phyloP scores from a whole-genome alignment of 108 stramenopile species.

The Cyclotella cryptica region DNA sequence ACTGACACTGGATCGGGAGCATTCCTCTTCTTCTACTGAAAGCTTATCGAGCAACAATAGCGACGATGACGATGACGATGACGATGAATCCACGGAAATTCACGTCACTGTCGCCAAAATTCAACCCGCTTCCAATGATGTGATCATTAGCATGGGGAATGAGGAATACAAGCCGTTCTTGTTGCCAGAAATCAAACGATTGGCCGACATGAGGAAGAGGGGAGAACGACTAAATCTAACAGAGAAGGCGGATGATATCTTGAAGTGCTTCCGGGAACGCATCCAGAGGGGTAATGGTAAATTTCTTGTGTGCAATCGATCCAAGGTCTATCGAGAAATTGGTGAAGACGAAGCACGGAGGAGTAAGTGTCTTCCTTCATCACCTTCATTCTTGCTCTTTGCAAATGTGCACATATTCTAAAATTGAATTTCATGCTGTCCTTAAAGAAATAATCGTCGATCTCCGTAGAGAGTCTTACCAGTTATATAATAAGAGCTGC shows the following conservation, averaged over 20 bases:
- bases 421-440: too few species aligned
- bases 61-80: too few species aligned
- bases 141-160: background rate
- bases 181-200: background rate
- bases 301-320: background rate
- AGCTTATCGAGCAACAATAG: too few species aligned
- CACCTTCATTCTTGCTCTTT: too few species aligned
- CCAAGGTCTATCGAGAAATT: background rate
- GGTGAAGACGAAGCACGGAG: background rate
- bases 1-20: too few species aligned
- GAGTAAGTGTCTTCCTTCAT: background rate
- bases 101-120: background rate
- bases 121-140: background rate
- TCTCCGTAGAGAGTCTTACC: too few species aligned
- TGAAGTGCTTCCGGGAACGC: background rate
- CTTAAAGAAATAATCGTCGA: too few species aligned
- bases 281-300: background rate
- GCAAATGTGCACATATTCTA: too few species aligned
- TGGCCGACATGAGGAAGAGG: background rate
- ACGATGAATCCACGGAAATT: too few species aligned
- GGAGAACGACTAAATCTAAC: background rate
- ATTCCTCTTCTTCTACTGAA: too few species aligned
- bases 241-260: background rate
- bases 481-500: background rate
- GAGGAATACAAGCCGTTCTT: background rate